Percentiles rank a stretch among this genome's conserved stretches.
phyloP scores from a whole-genome alignment of 139 green algal species.

The Chlamydomonas asymmetrica region DNA sequence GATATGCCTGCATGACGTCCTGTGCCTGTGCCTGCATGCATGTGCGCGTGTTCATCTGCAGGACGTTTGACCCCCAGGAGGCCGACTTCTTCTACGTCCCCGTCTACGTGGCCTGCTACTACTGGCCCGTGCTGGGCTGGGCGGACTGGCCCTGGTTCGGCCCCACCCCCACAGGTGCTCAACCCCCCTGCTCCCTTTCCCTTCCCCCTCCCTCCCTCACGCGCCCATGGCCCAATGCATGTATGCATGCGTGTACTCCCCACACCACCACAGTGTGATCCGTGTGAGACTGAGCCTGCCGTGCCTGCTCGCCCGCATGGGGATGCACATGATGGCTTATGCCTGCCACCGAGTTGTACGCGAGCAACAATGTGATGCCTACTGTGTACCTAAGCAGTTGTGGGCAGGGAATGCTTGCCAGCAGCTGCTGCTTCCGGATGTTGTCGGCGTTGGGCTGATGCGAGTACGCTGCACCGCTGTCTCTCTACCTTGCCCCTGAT shows the following conservation, averaged over 20 bases:
- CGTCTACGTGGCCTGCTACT: constrained; percentile 37
- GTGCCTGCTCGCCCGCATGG: constrained; percentile 1
- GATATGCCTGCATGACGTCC: not conserved
- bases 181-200: not conserved
- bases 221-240: not conserved
- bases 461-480: not conserved
- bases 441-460: not conserved
- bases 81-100: constrained; percentile 65
- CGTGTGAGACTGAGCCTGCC: not conserved
- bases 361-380: too few species aligned
- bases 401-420: too few species aligned
- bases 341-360: too few species aligned
- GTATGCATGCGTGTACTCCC: not conserved
- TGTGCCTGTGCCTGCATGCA: not conserved
- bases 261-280: not conserved
- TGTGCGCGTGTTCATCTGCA: not conserved
- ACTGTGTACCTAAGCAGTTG: too few species aligned
- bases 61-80: constrained; percentile 57
- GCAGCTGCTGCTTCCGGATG: too few species aligned
- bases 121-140: constrained; percentile 41
- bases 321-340: too few species aligned
- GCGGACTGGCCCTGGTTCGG: constrained; percentile 19
- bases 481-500: not conserved
- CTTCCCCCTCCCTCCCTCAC: too few species aligned
- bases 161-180: not conserved